Evolutionary conservation across 2,329 filamentous ascomycete species (phyloP), one percentile per base, ranked within the genome.

Genomic region (Peltaster fructicola): DNA sequence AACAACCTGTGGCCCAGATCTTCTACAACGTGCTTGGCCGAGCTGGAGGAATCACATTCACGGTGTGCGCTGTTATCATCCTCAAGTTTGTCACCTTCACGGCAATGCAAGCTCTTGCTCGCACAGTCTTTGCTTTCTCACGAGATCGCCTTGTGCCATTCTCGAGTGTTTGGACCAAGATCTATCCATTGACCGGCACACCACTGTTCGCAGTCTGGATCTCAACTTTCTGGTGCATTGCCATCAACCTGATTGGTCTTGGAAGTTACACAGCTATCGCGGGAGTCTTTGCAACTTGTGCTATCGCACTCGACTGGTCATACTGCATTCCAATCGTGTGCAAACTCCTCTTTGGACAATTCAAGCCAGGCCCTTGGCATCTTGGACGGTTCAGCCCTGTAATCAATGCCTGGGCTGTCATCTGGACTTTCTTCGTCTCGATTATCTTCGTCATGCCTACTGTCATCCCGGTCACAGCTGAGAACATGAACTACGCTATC

Each of bases 21-120:
- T 69, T 63, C 46, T 63, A 61, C 48, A 65, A 68, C 41, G 59
- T 58, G 22, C 56, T 68, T 25, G 65, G 65, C 33, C 62, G 59
- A 31, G 44, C 44, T 3, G 58, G 59, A 8, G 59, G 59, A 22
- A 59, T 67, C 36, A 57, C 62, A 47, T 68, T 62, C 40, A 59
- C 62, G 27, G 54, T 66, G n/a, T 55, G 54, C 31, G 63, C 61
- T 12, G 65, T 67, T 39, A 46, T 68, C 33, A 61, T 68, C 40
- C 56, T 68, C 46, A 63, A 67, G 41, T 66, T 66, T 38, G 60
- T 66, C 29, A 64, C 60, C 50, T 65, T 66, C 44, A 64, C 64
- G 6, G 63, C 63, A 24, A 61, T 64, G 26, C 62, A 65, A 41
- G 53, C 63, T 8, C 53, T 61, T 15, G 59, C 52, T 5, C 57